Evolutionary conservation across 108 stramenopile genomes (phyloP).

Genomic region (Cylindrotheca closterium): DNA sequence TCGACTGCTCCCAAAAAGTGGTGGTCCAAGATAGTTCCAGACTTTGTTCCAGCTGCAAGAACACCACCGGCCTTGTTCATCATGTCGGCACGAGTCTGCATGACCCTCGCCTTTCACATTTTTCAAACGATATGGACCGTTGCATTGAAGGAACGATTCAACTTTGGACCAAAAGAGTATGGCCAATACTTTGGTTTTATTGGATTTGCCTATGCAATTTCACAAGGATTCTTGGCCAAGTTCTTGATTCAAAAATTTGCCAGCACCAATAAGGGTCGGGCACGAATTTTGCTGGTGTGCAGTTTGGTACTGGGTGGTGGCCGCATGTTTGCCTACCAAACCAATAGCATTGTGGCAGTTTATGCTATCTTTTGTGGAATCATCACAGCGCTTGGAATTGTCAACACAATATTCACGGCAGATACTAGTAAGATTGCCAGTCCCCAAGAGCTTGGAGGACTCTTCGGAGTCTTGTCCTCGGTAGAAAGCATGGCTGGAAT

Average conservation of each 20-base stretch:
- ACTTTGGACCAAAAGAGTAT: conserved; percentile 79
- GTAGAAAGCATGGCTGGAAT: conserved; percentile 79
- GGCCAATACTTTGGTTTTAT: conserved; percentile 81
- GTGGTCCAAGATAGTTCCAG: conserved; percentile 15
- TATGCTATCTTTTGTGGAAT: conserved; percentile 62
- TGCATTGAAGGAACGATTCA: conserved; percentile 66
- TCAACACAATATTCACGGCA: conserved; percentile 78
- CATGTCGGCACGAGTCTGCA: conserved; percentile 51
- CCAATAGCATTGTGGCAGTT: conserved; percentile 40
- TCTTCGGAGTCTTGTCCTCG: conserved; percentile 75
- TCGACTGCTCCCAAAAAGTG: background rate
- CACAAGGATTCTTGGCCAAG: conserved; percentile 82
- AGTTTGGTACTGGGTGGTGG: conserved; percentile 51
- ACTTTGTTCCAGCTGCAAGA: conserved; percentile 50
- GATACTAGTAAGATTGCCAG: conserved; percentile 68
- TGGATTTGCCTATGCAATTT: conserved; percentile 75
- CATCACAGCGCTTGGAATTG: conserved; percentile 70
- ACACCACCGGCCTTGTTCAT: conserved; percentile 66
- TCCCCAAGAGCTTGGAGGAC: conserved; percentile 63
- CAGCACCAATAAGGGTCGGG: conserved; percentile 35
- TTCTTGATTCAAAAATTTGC: conserved; percentile 44
- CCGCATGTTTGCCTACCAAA: conserved; percentile 65
- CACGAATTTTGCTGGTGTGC: conserved; percentile 52
- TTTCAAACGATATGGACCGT: conserved; percentile 83
- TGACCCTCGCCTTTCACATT: conserved; percentile 81